Evolutionary conservation across 2,329 filamentous ascomycete species (phyloP), one percentile per base, ranked within the genome.

Genomic region (Pezicula neosporulosa): DNA sequence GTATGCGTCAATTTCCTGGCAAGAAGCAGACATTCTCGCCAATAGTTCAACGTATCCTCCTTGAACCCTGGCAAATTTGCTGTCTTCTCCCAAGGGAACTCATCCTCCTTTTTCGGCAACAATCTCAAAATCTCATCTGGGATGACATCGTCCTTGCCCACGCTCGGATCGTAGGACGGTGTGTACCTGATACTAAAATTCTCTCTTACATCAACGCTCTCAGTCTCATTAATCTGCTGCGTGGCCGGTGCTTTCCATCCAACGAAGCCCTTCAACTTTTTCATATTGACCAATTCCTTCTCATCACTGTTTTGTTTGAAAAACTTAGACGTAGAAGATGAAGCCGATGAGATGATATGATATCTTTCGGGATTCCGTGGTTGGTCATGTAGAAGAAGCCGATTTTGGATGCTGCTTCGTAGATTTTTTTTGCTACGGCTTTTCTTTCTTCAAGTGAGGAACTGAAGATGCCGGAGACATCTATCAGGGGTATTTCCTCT

Each of bases 321-420:
- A 19, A 44, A 44, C 9, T 28, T 30, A 18, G 10, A 27, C 13
- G 42, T 21, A 1, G 21, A 27, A 13, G n/a, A n/a, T 9, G 19
- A 27, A 10, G 42, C 42, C 3, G 42, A 10, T 44, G 19, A 16
- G 21, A 30, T 44, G 9, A 19, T 28, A 30, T 44, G 9, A 19
- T 28, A 10, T 19, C n/a, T 13, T n/a, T 44, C 4, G 44, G 8
- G 10, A 45, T 42, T 1, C 50, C 65, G 47, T 72, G 66, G 30
- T 72, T 71, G 44, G 65, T 64, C 46, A 72, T 60, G 50, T 73
- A 73, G 55, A 74, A 73, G 59, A 74, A 74, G 0, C 71, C 71
- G 0, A 65, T 72, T n/a, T 62, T 67, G 42, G 69, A 59, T 3
- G 68, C 65, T 0, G 72, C 72, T 8, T 63, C 53, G 37, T 63